Conservation (phyloP, 2,329 filamentous ascomycete genomes). For the Diaporthe nobilis region DNA sequence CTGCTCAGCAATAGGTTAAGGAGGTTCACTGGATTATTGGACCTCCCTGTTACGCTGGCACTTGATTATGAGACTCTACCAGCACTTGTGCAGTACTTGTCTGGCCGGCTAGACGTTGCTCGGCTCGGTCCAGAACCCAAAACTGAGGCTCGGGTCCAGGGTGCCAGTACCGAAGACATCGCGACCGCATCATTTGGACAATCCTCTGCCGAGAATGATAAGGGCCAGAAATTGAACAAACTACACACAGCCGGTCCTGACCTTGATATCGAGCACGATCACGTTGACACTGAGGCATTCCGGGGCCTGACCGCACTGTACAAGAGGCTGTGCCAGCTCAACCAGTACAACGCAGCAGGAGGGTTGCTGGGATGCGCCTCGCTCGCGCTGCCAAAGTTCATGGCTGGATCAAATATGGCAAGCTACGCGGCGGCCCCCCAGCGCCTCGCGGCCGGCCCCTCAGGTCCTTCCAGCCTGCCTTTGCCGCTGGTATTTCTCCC, state of each 20-base stretch:
- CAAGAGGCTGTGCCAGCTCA: neutral
- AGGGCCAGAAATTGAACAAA: fast-evolving
- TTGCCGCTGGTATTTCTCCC: neutral
- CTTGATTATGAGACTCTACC: neutral
- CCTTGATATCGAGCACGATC: fast-evolving
- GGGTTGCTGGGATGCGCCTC: neutral
- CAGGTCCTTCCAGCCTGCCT: neutral
- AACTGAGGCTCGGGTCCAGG: neutral
- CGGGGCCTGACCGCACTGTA: constrained; percentile 5
- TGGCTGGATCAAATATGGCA: neutral
- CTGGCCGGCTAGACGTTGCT: neutral
- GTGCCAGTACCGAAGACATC: too few species aligned
- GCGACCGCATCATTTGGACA: fast-evolving
- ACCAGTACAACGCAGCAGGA: constrained; percentile 2
- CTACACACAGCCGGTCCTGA: fast-evolving
- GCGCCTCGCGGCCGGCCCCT: neutral
- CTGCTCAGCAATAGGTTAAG: constrained; percentile 20
- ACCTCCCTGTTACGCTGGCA: constrained; percentile 16
- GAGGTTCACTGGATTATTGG: neutral
- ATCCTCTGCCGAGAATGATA: too few species aligned
- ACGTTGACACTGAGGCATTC: neutral
- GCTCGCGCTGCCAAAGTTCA: neutral
- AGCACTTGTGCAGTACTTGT: neutral
- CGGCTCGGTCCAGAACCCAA: neutral
- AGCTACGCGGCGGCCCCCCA: neutral